Evolutionary conservation across 2,329 filamentous ascomycete species (phyloP).

Genomic region (Alternaria triticimaculans): DNA sequence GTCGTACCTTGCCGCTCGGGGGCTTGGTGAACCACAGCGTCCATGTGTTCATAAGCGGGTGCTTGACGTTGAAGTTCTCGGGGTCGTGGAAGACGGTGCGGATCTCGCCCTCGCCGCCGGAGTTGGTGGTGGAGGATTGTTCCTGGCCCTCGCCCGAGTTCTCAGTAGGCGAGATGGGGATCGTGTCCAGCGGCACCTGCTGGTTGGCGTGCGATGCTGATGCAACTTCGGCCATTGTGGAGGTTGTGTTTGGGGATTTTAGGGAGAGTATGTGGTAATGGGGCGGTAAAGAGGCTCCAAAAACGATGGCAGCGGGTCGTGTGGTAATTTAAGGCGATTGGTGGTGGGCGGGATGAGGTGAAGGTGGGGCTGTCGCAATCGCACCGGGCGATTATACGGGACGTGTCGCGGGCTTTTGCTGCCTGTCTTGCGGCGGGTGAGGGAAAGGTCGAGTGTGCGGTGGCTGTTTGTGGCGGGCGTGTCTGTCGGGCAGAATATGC

Average conservation of each 20-base stretch:
- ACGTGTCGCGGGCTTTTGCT: constrained; percentile 30
- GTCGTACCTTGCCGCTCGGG: constrained; percentile 84
- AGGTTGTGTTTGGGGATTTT: constrained; percentile 7
- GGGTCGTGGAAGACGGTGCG: constrained; percentile 98
- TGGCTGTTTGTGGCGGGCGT: constrained; percentile 25
- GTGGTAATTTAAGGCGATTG: constrained; percentile 21
- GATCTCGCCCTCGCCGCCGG: constrained; percentile 61
- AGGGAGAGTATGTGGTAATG: not conserved
- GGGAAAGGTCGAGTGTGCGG: constrained; percentile 20
- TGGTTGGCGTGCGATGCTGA: constrained; percentile 50
- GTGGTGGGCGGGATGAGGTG: constrained; percentile 22
- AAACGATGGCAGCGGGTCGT: constrained; percentile 14
- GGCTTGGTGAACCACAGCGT: constrained; percentile 99
- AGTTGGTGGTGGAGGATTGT: constrained; percentile 51
- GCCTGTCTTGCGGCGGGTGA: constrained; percentile 13
- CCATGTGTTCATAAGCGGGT: constrained; percentile 96
- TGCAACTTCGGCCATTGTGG: constrained; percentile 47
- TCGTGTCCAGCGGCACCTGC: constrained; percentile 62
- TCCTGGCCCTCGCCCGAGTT: constrained; percentile 52
- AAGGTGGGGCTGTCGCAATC: constrained; percentile 34
- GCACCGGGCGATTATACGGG: constrained; percentile 42
- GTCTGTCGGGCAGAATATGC: constrained; percentile 34
- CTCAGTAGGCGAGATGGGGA: constrained; percentile 61
- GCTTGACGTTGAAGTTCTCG: constrained; percentile 99
- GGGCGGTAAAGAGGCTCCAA: constrained; percentile 6